phyloP scores from a whole-genome alignment of 495 filamentous ascomycete species.

The Penicillium cinerascens region DNA sequence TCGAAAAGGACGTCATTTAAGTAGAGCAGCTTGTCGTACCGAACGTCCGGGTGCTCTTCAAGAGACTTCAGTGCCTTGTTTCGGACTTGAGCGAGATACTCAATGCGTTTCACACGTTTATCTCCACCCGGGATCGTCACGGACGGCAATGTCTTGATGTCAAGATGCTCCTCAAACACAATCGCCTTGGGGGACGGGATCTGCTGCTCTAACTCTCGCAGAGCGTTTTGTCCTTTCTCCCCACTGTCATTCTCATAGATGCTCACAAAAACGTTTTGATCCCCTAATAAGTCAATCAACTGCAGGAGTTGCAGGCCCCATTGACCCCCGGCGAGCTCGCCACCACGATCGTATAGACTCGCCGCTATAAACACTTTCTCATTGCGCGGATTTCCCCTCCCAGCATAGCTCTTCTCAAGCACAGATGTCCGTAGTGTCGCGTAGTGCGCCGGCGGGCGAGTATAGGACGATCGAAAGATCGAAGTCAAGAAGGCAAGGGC shows the following conservation, averaged over 20 bases:
- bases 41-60: slow-evolving; percentile 36
- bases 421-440: slow-evolving; percentile 34
- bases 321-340: slow-evolving; percentile 54
- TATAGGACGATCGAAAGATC: slow-evolving; percentile 60
- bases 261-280: slow-evolving; percentile 48
- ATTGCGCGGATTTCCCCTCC: slow-evolving; percentile 58
- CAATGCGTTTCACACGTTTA: slow-evolving; percentile 63
- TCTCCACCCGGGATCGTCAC: slow-evolving; percentile 61
- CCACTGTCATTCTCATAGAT: slow-evolving; percentile 73
- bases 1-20: slow-evolving; percentile 75
- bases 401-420: slow-evolving; percentile 34
- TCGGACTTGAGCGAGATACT: slow-evolving; percentile 72
- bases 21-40: slow-evolving; percentile 68
- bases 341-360: slow-evolving; percentile 64
- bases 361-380: slow-evolving; percentile 76
- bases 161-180: slow-evolving; percentile 53
- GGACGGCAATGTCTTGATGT: slow-evolving; percentile 47
- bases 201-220: slow-evolving; percentile 40
- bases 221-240: slow-evolving; percentile 38
- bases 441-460: slow-evolving; percentile 51
- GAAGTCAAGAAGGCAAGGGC: slow-evolving; percentile 51
- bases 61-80: slow-evolving; percentile 71
- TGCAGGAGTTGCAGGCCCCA: slow-evolving; percentile 64
- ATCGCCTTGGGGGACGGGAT: slow-evolving; percentile 50
- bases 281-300: slow-evolving; percentile 59